Conservation (phyloP, 768 basidiomycete species). For the Favolaschia claudopus region DNA sequence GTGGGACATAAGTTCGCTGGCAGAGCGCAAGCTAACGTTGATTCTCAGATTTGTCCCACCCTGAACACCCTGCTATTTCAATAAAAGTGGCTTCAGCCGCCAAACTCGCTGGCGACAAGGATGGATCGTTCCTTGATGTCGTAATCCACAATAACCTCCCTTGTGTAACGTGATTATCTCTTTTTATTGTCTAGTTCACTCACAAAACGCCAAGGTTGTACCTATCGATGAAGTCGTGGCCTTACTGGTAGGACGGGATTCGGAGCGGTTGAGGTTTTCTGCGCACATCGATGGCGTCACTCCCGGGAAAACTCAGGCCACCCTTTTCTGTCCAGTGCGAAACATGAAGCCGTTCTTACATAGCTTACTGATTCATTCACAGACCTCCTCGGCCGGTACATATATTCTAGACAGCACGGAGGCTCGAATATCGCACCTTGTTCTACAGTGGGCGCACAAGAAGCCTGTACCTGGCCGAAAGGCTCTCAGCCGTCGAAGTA, state of each 20-base stretch:
- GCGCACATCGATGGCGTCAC: constrained; percentile 49
- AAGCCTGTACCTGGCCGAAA: constrained; percentile 38
- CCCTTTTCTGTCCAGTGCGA: constrained; percentile 78
- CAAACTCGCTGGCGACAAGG: constrained; percentile 61
- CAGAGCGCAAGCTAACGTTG: background rate
- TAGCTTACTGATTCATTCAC: constrained; percentile 1
- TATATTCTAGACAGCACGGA: constrained; percentile 75
- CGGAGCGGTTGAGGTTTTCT: constrained; percentile 66
- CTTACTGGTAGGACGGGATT: constrained; percentile 67
- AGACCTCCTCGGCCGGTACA: constrained; percentile 77
- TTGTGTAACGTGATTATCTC: constrained; percentile 57
- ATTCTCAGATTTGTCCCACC: constrained; percentile 64
- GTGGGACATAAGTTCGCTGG: constrained; percentile 44
- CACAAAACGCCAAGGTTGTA: constrained; percentile 56
- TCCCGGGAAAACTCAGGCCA: constrained; percentile 65
- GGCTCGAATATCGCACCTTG: constrained; percentile 67
- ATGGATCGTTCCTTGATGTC: constrained; percentile 70
- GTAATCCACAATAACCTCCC: constrained; percentile 72
- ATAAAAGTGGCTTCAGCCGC: constrained; percentile 58
- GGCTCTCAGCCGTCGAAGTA: constrained; percentile 35
- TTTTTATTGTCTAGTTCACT: constrained; percentile 9
- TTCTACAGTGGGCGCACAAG: constrained; percentile 70
- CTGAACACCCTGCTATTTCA: constrained; percentile 74
- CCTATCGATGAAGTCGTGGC: constrained; percentile 68
- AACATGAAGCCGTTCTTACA: background rate